These are phyloP conservation scores for Recurvomyces mirabilis DNA, from an alignment of 495 filamentous ascomycete genomes.

Conservation along the genomic window DNA sequence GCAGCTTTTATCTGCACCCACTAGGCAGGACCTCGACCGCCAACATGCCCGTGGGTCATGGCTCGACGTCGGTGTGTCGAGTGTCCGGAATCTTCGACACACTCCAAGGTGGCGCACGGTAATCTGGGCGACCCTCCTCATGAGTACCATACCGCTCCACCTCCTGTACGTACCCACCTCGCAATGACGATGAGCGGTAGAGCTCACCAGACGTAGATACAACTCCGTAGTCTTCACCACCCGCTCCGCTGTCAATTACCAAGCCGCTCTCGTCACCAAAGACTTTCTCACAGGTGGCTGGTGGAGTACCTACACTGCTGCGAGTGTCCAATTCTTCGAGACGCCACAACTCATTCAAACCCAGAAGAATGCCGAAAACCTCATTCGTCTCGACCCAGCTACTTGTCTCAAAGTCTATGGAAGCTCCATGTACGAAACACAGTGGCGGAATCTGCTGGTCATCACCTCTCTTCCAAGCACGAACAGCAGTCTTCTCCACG, in stretches of 20 bases:
- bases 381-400: background rate
- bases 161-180: background rate
- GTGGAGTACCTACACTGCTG: background rate
- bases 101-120: background rate
- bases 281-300: constrained; percentile 23
- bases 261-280: constrained; percentile 27
- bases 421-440: too few species aligned
- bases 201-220: too few species aligned
- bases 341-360: background rate
- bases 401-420: background rate
- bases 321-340: background rate
- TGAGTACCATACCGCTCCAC: background rate
- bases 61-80: constrained; percentile 16
- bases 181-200: too few species aligned
- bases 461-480: background rate
- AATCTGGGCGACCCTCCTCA: background rate
- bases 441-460: background rate
- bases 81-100: constrained; percentile 6
- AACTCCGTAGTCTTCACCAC: constrained; percentile 24
- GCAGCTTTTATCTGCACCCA: constrained; percentile 15
- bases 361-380: background rate
- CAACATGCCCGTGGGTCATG: constrained; percentile 9
- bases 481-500: background rate
- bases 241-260: constrained; percentile 31
- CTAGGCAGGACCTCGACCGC: constrained; percentile 12